Evolutionary conservation across 768 basidiomycete genomes (phyloP).

Genomic region (Boletellus ananas): DNA sequence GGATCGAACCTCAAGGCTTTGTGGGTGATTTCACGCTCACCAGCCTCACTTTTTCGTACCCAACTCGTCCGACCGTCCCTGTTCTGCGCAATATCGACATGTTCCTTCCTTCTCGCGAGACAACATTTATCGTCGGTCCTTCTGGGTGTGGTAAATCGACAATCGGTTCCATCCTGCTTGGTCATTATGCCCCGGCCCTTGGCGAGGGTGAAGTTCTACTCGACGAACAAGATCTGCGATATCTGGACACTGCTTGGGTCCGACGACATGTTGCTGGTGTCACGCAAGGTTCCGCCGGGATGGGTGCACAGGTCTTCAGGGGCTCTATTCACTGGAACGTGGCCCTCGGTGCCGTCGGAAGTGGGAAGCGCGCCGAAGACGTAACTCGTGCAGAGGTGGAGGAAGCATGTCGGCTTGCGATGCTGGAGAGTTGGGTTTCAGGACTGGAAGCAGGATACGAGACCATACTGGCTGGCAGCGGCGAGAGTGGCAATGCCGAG

Average conservation of each 20-base stretch:
- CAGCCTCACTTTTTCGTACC: slow-evolving; percentile 67
- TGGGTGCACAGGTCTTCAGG: slow-evolving; percentile 54
- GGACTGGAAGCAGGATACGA: slow-evolving; percentile 89
- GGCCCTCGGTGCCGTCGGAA: slow-evolving; percentile 65
- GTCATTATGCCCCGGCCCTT: slow-evolving; percentile 63
- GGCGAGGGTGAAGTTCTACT: slow-evolving; percentile 61
- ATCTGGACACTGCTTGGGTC: slow-evolving; percentile 71
- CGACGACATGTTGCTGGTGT: slow-evolving; percentile 70
- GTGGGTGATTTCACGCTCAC: slow-evolving; percentile 65
- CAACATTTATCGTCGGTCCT: slow-evolving; percentile 75
- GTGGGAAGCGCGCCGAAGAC: slow-evolving; percentile 39
- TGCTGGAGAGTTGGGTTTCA: slow-evolving; percentile 82
- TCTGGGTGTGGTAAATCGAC: slow-evolving; percentile 80
- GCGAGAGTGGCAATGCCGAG: slow-evolving; percentile 39
- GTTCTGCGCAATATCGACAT: slow-evolving; percentile 59
- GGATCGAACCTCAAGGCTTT: slow-evolving; percentile 63
- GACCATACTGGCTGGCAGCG: slow-evolving; percentile 49
- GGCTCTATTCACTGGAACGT: slow-evolving; percentile 83
- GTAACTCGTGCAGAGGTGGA: slow-evolving; percentile 69
- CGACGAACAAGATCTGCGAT: slow-evolving; percentile 78
- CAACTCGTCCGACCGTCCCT: slow-evolving; percentile 59
- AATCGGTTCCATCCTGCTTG: slow-evolving; percentile 58
- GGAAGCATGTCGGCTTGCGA: slow-evolving; percentile 76
- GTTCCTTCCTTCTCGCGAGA: slow-evolving; percentile 69
- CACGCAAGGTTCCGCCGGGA: slow-evolving; percentile 64